Evolutionary conservation across 345 rosid genomes (phyloP).

Genomic region (Brassica nigra): DNA sequence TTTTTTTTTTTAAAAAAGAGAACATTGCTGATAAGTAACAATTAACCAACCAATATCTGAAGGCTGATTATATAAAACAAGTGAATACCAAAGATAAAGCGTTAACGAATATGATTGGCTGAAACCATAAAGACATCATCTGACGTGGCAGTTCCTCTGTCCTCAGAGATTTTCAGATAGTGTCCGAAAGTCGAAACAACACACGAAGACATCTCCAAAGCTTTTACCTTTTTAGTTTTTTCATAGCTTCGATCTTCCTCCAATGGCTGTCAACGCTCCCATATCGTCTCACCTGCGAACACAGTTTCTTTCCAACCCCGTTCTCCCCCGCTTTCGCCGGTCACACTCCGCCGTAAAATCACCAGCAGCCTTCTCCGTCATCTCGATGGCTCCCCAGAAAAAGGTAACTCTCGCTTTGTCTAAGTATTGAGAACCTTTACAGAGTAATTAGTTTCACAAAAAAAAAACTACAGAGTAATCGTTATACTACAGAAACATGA

Average conservation of each 20-base stretch:
- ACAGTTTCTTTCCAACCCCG: slow-evolving; percentile 40
- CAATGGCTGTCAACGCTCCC: slow-evolving; percentile 63
- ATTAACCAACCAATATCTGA: background rate
- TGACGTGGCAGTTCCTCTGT: slow-evolving; percentile 43
- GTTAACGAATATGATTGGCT: slow-evolving; percentile 36
- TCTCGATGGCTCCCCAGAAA: slow-evolving; percentile 78
- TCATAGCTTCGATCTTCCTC: slow-evolving; percentile 25
- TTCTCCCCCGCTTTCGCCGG: slow-evolving; percentile 33
- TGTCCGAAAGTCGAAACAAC: slow-evolving; percentile 21
- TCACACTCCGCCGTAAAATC: slow-evolving; percentile 38
- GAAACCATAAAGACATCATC: slow-evolving; percentile 26
- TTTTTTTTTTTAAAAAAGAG: too few relatives aligned
- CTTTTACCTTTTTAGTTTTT: background rate
- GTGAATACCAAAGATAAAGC: slow-evolving; percentile 33
- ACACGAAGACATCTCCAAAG: slow-evolving; percentile 26
- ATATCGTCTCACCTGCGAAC: slow-evolving; percentile 50
- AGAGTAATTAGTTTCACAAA: too few relatives aligned
- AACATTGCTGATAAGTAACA: too few relatives aligned
- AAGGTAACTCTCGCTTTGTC: slow-evolving; percentile 51
- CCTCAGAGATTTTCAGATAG: slow-evolving; percentile 33
- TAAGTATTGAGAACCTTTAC: too few relatives aligned
- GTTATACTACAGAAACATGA: too few relatives aligned
- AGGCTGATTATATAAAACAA: background rate
- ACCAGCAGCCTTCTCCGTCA: slow-evolving; percentile 46
- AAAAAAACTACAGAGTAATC: too few relatives aligned